phyloP scores from a whole-genome alignment of 192 early-diverging fungal species.

The Radiomyces spectabilis region DNA sequence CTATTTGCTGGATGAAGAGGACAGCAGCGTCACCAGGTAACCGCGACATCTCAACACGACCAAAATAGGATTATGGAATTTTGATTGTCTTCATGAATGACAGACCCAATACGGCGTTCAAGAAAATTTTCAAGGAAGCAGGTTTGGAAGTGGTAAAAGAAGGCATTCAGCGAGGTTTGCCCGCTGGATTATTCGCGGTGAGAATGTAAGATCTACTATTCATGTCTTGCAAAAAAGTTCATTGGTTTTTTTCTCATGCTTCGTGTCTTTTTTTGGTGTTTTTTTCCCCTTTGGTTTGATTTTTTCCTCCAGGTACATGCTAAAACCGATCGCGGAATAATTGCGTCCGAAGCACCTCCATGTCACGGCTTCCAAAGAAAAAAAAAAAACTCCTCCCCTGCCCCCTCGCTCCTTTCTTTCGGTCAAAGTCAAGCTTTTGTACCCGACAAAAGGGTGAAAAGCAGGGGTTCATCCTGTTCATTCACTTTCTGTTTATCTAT shows the following conservation, averaged over 20 bases:
- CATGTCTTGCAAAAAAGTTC: too few relatives aligned
- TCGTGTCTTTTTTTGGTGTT: not conserved
- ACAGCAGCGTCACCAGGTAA: constrained; percentile 72
- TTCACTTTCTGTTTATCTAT: too few relatives aligned
- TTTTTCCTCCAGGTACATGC: constrained; percentile 10
- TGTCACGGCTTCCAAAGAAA: not conserved
- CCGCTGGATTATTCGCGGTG: constrained; percentile 57
- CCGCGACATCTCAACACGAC: too few relatives aligned
- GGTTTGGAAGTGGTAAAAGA: constrained; percentile 57
- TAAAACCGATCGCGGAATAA: too few relatives aligned
- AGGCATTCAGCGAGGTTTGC: constrained; percentile 59
- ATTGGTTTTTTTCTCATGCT: not conserved
- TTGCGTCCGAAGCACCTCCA: too few relatives aligned
- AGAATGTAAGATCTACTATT: constrained; percentile 50
- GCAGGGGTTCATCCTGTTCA: too few relatives aligned
- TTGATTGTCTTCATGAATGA: not conserved
- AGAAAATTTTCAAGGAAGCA: constrained; percentile 52
- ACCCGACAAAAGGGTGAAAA: too few relatives aligned
- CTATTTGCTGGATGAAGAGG: constrained; percentile 72
- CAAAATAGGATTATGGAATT: constrained; percentile 4
- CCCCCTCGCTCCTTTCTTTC: too few relatives aligned
- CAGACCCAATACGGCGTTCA: constrained; percentile 51
- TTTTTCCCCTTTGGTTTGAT: not conserved
- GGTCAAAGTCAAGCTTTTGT: too few relatives aligned
- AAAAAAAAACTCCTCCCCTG: too few relatives aligned